These are phyloP conservation scores for Ascosphaera apis DNA, from an alignment of 2,329 filamentous ascomycete genomes.

Conservation along the genomic window DNA sequence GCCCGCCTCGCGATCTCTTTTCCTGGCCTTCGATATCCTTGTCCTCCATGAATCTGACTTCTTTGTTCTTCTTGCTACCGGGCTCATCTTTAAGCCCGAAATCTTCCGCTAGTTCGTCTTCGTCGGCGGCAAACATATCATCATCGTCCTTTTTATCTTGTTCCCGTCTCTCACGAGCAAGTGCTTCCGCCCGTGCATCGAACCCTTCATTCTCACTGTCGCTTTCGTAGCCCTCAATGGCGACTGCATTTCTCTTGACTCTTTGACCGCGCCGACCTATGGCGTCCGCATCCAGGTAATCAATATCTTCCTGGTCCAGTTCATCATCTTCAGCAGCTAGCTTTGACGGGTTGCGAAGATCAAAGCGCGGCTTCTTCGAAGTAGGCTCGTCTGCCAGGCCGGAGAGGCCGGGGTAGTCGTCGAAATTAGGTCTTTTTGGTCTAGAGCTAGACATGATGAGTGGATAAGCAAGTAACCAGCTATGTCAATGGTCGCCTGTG, in stretches of 20 bases:
- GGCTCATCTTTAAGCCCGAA: slow-evolving; percentile 28
- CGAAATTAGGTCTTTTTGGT: neutral
- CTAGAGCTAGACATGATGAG: neutral
- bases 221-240: slow-evolving; percentile 89
- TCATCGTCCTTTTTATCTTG: slow-evolving; percentile 20
- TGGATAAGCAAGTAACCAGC: neutral
- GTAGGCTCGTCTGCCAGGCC: slow-evolving; percentile 9
- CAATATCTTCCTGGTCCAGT: slow-evolving; percentile 34
- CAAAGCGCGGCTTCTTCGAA: slow-evolving; percentile 69
- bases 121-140: slow-evolving; percentile 63
- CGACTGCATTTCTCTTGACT: slow-evolving; percentile 81
- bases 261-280: slow-evolving; percentile 51
- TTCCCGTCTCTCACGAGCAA: slow-evolving; percentile 18
- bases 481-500: too few species aligned
- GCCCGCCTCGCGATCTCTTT: slow-evolving; percentile 46
- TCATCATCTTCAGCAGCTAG: slow-evolving; percentile 62
- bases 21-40: slow-evolving; percentile 63
- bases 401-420: neutral
- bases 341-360: slow-evolving; percentile 80
- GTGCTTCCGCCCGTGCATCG: slow-evolving; percentile 44
- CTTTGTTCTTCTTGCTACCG: slow-evolving; percentile 33
- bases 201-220: slow-evolving; percentile 85
- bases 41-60: slow-evolving; percentile 34
- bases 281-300: slow-evolving; percentile 71
- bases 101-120: slow-evolving; percentile 33